Evolutionary conservation across 495 filamentous ascomycete species (phyloP).

Genomic region (Penicillium steckii): DNA sequence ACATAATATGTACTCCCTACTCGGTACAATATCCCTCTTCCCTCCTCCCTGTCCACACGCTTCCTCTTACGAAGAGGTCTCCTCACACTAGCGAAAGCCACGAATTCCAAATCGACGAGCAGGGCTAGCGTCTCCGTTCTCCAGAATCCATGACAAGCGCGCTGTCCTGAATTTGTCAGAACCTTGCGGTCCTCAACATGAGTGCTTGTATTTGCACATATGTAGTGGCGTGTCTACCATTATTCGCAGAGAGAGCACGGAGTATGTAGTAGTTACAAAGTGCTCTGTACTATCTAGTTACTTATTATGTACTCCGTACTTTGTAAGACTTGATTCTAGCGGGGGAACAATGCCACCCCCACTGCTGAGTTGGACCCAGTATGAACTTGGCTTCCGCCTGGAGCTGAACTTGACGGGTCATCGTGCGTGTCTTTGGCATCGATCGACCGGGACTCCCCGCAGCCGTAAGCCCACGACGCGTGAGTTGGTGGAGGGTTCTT

Average conservation of each 20-base stretch:
- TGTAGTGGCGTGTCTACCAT: background rate
- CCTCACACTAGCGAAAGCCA: slow-evolving; percentile 12
- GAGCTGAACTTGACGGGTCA: slow-evolving; percentile 13
- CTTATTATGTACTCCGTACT: background rate
- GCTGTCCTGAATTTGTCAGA: background rate
- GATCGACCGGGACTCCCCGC: slow-evolving; percentile 42
- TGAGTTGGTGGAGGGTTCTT: slow-evolving; percentile 27
- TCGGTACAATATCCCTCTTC: no score
- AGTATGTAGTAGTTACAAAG: no score
- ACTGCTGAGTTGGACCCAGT: background rate
- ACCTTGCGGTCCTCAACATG: background rate
- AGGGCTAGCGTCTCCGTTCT: slow-evolving; percentile 13
- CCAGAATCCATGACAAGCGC: slow-evolving; percentile 7
- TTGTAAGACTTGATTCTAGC: no score
- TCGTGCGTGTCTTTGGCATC: slow-evolving; percentile 33
- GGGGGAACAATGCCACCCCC: slow-evolving; percentile 13
- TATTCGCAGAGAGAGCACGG: no score
- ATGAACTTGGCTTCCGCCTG: slow-evolving; percentile 3
- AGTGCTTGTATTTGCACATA: background rate
- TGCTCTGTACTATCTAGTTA: no score
- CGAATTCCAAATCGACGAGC: slow-evolving; percentile 9
- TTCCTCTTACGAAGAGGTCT: no score
- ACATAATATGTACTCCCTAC: background rate
- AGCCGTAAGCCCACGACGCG: slow-evolving; percentile 32
- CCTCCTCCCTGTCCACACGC: no score